Evolutionary conservation across 169 alveolate genomes (phyloP), one percentile per base, ranked within the genome.

Genomic region (Babesia ovata): DNA sequence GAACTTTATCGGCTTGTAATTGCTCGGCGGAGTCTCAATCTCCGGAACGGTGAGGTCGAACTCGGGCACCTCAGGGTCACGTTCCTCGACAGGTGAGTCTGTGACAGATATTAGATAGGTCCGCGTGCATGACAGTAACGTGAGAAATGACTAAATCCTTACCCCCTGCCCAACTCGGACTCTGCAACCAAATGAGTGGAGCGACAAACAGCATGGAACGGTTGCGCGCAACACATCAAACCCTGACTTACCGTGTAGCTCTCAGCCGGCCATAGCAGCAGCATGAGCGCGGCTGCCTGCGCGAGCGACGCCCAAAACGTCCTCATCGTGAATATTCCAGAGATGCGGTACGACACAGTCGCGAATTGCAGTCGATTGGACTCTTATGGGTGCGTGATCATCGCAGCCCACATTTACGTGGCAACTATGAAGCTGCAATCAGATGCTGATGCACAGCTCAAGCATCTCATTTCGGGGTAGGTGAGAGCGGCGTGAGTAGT

Each of bases 231-330:
- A 57, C 46, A 57, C 46, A 57, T 24, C 44, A 0, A 24, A 4
- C 44, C 7, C 2, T 4, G 26, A 67, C 76, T 16, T 54, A 67
- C 76, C 76, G 11, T 26, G 8, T 6, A 19, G 65, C n/a, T 16
- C 10, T 8, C 13, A 9, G 54, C 76, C 21, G 0, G 45, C 14
- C 76, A 67, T 50, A 67, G 66, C 65, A 67, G 44, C 11, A 54
- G 66, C 17, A 50, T 53, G 76, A 4, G 66, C n/a, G 44, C 53
- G 2, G 42, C 19, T 1, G 10, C 2, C n/a, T 45, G 50, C 50
- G 19, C n/a, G 2, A 45, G 10, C 14, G 19, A 45, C n/a, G 50
- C 50, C 50, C n/a, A 45, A 45, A 45, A 16, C 50, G 19, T 17
- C 50, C 10, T 45, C 50, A 45, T 45, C 50, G 10, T 16, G 50